Conservation (phyloP, 2,329 filamentous ascomycete genomes). For the Fusarium luffae region DNA sequence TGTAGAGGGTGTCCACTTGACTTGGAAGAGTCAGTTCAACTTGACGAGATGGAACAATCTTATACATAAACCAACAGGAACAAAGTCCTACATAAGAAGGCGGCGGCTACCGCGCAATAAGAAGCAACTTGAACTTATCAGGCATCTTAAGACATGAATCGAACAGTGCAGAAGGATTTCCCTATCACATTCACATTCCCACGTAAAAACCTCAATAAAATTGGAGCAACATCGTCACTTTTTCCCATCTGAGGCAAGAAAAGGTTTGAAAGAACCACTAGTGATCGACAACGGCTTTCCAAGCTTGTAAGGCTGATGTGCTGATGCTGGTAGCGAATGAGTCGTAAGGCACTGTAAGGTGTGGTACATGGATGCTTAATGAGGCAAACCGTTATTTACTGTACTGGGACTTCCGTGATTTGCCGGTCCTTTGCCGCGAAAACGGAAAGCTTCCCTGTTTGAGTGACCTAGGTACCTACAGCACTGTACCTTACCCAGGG, state of each 20-base stretch:
- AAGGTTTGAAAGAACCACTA: conserved; percentile 9
- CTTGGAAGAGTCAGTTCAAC: background rate
- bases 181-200: conserved; percentile 9
- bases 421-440: conserved; percentile 43
- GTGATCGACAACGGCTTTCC: conserved; percentile 23
- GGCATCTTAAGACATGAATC: conserved; percentile 17
- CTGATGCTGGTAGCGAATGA: conserved; percentile 13
- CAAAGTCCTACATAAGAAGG: background rate
- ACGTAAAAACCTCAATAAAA: conserved; percentile 22
- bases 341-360: background rate
- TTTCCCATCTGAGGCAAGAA: background rate
- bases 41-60: background rate
- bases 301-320: conserved; percentile 13
- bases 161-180: conserved; percentile 20
- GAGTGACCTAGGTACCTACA: background rate
- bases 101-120: background rate
- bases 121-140: conserved; percentile 7
- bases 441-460: conserved; percentile 31
- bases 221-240: conserved; percentile 28
- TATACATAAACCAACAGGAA: background rate
- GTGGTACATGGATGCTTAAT: background rate
- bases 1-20: background rate
- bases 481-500: background rate
- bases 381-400: conserved; percentile 1
- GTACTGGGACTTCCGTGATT: conserved; percentile 37